Evolutionary conservation across 2,329 filamentous ascomycete genomes (phyloP).

Genomic region (Aureobasidium sp.): DNA sequence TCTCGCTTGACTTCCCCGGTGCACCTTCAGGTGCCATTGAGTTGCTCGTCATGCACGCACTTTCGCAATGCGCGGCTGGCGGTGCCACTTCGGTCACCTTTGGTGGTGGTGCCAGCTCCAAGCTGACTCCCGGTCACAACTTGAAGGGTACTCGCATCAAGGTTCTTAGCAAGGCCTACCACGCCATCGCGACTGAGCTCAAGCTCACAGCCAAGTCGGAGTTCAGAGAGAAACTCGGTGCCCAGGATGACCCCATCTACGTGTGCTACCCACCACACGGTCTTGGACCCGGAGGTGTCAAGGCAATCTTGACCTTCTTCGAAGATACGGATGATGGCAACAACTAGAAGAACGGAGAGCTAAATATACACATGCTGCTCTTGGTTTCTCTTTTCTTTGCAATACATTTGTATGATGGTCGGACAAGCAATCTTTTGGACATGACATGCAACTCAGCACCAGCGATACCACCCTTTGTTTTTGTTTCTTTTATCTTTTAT

Average conservation of each 20-base stretch:
- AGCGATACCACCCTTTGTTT: conserved; percentile 4
- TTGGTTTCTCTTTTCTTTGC: background rate
- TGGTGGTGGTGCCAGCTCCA: conserved; percentile 70
- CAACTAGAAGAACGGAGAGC: background rate
- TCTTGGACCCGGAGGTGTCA: conserved; percentile 70
- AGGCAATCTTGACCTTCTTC: conserved; percentile 86
- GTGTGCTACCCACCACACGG: conserved; percentile 86
- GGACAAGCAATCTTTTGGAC: conserved; percentile 1
- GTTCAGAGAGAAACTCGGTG: conserved; percentile 86
- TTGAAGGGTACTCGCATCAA: conserved; percentile 72
- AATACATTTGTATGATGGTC: conserved; percentile 1
- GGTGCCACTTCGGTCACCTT: conserved; percentile 71
- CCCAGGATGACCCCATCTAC: conserved; percentile 74
- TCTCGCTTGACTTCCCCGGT: conserved; percentile 86
- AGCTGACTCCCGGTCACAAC: conserved; percentile 72
- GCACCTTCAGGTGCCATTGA: conserved; percentile 85
- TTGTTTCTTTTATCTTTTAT: background rate
- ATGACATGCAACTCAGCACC: conserved; percentile 3
- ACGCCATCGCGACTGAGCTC: conserved; percentile 72
- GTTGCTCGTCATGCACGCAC: conserved; percentile 65
- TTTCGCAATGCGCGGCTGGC: conserved; percentile 52
- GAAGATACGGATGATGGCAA: conserved; percentile 52
- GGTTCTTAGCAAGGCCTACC: conserved; percentile 76
- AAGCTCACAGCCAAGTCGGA: conserved; percentile 77
- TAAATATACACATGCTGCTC: background rate